Base-by-base conservation (phyloP, 768 basidiomycete genomes). In the Pleurotus tuoliensis region DNA sequence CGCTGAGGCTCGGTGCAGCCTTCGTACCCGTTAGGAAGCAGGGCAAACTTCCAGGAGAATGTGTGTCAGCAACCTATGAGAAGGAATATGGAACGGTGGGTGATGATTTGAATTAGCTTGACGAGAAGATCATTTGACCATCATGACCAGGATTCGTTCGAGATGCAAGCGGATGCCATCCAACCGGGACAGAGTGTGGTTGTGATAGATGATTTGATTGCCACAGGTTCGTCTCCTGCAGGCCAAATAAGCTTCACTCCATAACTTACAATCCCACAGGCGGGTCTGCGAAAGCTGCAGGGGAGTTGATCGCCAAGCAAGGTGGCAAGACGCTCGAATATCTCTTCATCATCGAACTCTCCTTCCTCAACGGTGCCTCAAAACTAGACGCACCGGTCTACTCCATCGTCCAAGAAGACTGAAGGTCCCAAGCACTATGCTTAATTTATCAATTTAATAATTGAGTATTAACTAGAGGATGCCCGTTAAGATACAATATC, bases 1-100 rank as follows among this genome's bases (percentile, higher is more conserved):
- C 97, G 4, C 73, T 92, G 65, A 79, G 96, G 57, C 76, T 99
- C 24, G 92, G 92, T 24, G 94, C 94, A 1, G 92, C 93, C 9
- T 99, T 99, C 62, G 94, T 97, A 3, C 95, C 97, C 2, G 94
- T 98, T 34, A 81, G 97, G 58, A 99, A 99, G 74, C 75, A 76
- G 59, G 95, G 94, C 4, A 99, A 98, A 71, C 79, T 99, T n/a
- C 97, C 97, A 5, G 97, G 97, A 46, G 66, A 83, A 62, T 90
- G 88, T 68, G 79, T 86, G 46, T 76, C 78, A 30, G 88, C 83
- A 2, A 79, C 78, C 18, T 99, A 94, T 63, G 83, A 87, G 70
- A 97, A 97, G 77, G 97, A 99, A 69, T 97, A 98, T 62, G 95
- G 94, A 45, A 65, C 71, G n/a, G 92, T 93, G 62, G 67, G 86